These are phyloP conservation scores for Zoysia pacifica DNA, from an alignment of 176 grass and related monocot genomes.

Conservation along the genomic window DNA sequence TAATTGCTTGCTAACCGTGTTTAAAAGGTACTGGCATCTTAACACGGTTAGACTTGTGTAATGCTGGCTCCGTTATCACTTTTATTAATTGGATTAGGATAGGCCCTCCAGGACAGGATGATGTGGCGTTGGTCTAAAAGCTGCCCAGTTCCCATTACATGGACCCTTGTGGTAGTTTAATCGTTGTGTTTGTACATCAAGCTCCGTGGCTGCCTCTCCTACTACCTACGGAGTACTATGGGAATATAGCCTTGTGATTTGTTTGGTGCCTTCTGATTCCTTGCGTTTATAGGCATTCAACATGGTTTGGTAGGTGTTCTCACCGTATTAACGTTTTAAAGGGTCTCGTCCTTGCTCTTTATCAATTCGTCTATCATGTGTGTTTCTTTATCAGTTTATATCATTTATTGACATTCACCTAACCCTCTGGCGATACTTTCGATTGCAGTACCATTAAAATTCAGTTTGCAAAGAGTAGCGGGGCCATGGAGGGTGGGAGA, in stretches of 20 bases:
- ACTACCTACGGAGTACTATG: not conserved
- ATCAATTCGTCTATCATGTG: not conserved
- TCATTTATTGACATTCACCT: conserved; percentile 6
- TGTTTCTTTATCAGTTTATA: conserved; percentile 6
- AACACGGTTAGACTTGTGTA: conserved; percentile 24
- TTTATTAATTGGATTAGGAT: conserved; percentile 33
- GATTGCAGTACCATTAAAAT: conserved; percentile 27
- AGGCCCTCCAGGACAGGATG: conserved; percentile 31
- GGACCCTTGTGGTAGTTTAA: conserved; percentile 8
- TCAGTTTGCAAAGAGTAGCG: not conserved
- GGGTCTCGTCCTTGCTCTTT: not conserved
- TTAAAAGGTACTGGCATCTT: conserved; percentile 15
- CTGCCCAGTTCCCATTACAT: conserved; percentile 8
- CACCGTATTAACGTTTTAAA: conserved; percentile 23
- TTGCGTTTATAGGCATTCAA: conserved; percentile 27
- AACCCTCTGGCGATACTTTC: conserved; percentile 18
- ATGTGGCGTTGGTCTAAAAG: conserved; percentile 45
- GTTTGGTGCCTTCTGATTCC: conserved; percentile 17
- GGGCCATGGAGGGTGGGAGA: conserved; percentile 43
- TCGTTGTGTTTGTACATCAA: not conserved
- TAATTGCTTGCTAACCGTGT: not conserved
- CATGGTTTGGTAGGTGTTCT: not conserved
- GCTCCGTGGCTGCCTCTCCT: not conserved
- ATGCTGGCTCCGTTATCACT: conserved; percentile 14
- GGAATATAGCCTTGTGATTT: not conserved